Evolutionary conservation across 768 basidiomycete species (phyloP).

Genomic region (Paxillus ammoniavirescens): DNA sequence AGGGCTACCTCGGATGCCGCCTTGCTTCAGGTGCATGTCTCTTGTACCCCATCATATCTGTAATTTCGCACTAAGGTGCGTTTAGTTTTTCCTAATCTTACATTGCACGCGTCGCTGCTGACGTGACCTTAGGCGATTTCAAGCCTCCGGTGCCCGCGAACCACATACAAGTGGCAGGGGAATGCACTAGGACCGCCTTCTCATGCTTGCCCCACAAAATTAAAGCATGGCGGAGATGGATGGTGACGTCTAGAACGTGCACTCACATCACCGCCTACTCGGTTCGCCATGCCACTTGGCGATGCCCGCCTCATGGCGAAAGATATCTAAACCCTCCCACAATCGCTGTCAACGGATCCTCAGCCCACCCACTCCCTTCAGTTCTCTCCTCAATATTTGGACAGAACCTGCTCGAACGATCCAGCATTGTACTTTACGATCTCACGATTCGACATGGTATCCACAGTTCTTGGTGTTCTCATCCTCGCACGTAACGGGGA

Average conservation of each 20-base stretch:
- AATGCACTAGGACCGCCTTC: conserved; percentile 12
- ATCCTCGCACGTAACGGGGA: conserved; percentile 78
- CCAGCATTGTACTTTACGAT: neutral
- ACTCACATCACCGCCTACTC: conserved; percentile 26
- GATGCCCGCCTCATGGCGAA: conserved; percentile 27
- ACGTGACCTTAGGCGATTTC: conserved; percentile 25
- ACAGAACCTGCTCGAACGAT: neutral
- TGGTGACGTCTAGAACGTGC: conserved; percentile 19
- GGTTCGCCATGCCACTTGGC: conserved; percentile 27
- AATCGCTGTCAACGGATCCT: neutral
- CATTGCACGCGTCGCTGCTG: conserved; percentile 14
- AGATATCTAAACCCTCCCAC: conserved; percentile 30
- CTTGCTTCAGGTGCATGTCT: conserved; percentile 28
- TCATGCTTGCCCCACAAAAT: conserved; percentile 19
- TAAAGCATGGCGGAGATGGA: conserved; percentile 29
- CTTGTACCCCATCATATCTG: conserved; percentile 16
- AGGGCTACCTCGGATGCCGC: conserved; percentile 7
- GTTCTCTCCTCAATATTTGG: conserved; percentile 2
- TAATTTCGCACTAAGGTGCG: conserved; percentile 9
- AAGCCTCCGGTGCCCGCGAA: conserved; percentile 22
- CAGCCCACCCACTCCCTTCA: conserved; percentile 11
- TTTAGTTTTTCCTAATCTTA: conserved; percentile 23
- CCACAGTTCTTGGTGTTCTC: conserved; percentile 66
- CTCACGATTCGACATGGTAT: conserved; percentile 20
- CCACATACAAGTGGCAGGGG: conserved; percentile 23